Base-by-base conservation (phyloP, 495 filamentous ascomycete genomes). In the Aspergillus egyptiacus region DNA sequence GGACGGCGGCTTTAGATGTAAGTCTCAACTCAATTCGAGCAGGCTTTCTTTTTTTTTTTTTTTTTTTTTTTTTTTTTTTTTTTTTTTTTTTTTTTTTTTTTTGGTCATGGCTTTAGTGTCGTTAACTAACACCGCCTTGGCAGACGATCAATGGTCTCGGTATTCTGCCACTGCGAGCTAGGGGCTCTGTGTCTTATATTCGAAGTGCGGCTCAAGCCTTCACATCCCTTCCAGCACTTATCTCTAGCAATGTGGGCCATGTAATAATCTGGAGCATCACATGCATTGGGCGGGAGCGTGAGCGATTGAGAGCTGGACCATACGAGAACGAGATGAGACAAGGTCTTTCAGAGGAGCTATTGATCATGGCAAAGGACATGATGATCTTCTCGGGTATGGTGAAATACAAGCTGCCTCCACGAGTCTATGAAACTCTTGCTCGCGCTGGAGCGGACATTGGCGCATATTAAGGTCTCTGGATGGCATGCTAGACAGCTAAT, bases 351-450 rank as follows among this genome's bases (percentile, higher is more conserved):
- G 80, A 83, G 32, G 72, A 83, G 55, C 68, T 95, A 56, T 78
- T 85, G 64, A 77, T 83, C 57, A 85, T 81, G 60, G 88, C 83
- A 40, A 85, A 86, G 59, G 93, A 96, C 68, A 64, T 95, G 47
- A 94, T 91, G 75, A 82, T 94, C 27, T 98, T 96, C 71, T 91
- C 91, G 11, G 91, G 93, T 22, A 83, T 95, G 76, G 79, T 98
- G 57, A 83, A 88, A 62, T 98, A 95, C 66, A 82, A 91, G 50
- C 73, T 96, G 55, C 78, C 81, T 8, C 77, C 81, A 20, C 74
- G 77, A 57, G 76, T 95, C 28, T 89, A 88, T 67, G 90, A 95
- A 70, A 84, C 79, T 41, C 67, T 96, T 58, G 89, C 87, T 51
- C 74, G 80, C 58, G 86, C 82, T 22, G 87, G 83, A 30, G 78